Evolutionary conservation across 2,329 filamentous ascomycete species (phyloP).

Genomic region (Neofusicoccum laricinum): DNA sequence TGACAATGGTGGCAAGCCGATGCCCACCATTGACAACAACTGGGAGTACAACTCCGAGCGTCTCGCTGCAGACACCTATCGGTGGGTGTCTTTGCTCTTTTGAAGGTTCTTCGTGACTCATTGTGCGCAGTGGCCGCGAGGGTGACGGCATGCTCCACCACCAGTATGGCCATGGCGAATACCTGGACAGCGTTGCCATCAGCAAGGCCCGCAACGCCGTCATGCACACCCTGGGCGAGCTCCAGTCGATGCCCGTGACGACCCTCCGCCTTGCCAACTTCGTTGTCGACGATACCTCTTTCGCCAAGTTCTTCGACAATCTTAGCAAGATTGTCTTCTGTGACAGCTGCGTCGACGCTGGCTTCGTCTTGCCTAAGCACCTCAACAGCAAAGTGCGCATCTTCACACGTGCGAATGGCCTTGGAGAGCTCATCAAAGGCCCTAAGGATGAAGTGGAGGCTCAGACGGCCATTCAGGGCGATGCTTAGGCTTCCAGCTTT

Average conservation of each 20-base stretch:
- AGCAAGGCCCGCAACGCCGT: slow-evolving; percentile 30
- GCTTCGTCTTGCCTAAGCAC: slow-evolving; percentile 2
- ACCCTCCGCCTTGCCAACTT: slow-evolving; percentile 32
- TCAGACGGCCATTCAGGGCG: not conserved
- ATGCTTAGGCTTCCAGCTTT: not conserved
- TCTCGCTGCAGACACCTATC: not conserved
- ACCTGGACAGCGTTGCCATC: slow-evolving; percentile 32
- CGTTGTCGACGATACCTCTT: slow-evolving; percentile 32
- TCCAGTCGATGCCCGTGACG: slow-evolving; percentile 10
- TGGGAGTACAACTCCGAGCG: slow-evolving; percentile 25
- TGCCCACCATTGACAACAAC: slow-evolving; percentile 22
- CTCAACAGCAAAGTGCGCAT: not conserved
- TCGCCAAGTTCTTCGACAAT: slow-evolving; percentile 17
- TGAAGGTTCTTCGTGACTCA: not conserved
- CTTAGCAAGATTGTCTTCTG: not conserved
- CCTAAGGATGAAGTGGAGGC: not conserved
- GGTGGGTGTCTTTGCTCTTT: not conserved
- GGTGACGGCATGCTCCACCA: slow-evolving; percentile 30
- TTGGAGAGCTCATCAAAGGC: not conserved
- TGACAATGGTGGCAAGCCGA: slow-evolving; percentile 20
- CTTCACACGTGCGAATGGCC: not conserved
- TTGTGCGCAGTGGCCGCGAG: slow-evolving; percentile 24
- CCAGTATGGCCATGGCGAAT: slow-evolving; percentile 30
- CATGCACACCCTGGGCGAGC: slow-evolving; percentile 21
- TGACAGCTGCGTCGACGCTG: slow-evolving; percentile 9